Evolutionary conservation across 2,329 filamentous ascomycete species (phyloP), one percentile per base, ranked within the genome.

Genomic region (Didymellaceae sp.): DNA sequence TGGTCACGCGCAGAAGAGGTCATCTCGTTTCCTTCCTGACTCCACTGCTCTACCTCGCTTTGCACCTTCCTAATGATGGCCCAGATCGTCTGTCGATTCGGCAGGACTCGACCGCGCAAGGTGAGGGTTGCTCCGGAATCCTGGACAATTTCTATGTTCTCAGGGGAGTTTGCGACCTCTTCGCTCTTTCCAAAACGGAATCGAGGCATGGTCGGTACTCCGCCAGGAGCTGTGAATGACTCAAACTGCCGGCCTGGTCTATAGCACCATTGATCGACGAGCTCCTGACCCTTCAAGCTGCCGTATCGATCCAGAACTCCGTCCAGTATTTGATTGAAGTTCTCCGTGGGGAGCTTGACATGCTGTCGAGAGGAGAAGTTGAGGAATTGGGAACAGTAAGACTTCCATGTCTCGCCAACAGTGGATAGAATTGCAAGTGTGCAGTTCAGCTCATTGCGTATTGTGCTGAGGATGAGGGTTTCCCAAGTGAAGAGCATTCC

Each of bases 281-380:
- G 57, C 4, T 61, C 68, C 48, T 72, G 77, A 50, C 80, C 85
- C 25, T 73, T 73, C 8, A 55, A 46, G 48, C 76, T 79, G 45
- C 79, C 80, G 37, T 78, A 75, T 0, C 72, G 72, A 21, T 79
- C 75, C 2, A 82, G 77, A 7, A 85, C 73, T n/a, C 80, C 82
- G 33, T 77, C 73, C 6, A 88, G 78, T 6, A 85, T 54, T 14
- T 64, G 60, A 53, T 84, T 80, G 73, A 85, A 84, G 5, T 78
- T 67, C 3, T 66, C 62, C 0, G 74, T 59, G 13, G 63, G 61
- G 10, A 73, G 57, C 25, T 44, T 61, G 34, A 72, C 54, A 9
- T 17, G 40, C 45, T 68, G 64, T 13, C 65, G 62, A 1, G 55
- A 57, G 8, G 66, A 65, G 28, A 63, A 54, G 1, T 58, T 55